phyloP scores from a whole-genome alignment of 2,329 filamentous ascomycete species.

The Aspergillus sp. region DNA sequence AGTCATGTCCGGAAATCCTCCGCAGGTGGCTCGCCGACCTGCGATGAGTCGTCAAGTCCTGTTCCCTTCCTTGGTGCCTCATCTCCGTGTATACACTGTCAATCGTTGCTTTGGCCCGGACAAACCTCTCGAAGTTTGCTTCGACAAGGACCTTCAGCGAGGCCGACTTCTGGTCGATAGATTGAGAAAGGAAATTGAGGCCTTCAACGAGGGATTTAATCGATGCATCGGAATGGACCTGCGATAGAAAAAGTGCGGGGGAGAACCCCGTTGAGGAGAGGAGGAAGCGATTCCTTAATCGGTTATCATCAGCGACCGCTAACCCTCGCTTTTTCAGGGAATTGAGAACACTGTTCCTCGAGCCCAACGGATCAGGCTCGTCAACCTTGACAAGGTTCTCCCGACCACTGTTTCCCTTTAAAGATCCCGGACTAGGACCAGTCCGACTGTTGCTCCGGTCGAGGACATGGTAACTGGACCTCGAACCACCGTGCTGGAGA shows the following conservation, averaged over 20 bases:
- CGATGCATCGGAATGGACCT: conserved; percentile 83
- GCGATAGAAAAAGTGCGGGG: conserved; percentile 84
- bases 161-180: conserved; percentile 96
- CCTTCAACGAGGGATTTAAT: conserved; percentile 78
- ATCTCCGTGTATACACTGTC: conserved; percentile 99
- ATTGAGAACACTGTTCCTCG: conserved; percentile 79
- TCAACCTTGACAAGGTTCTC: conserved; percentile 84
- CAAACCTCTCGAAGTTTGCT: conserved; percentile 97
- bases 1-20: conserved; percentile 49
- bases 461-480: conserved; percentile 81
- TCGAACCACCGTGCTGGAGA: conserved; percentile 45
- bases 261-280: conserved; percentile 96
- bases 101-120: conserved; percentile 94
- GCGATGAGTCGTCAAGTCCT: conserved; percentile 55
- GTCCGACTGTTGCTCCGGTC: conserved; percentile 71
- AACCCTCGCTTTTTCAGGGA: conserved; percentile 75
- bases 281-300: conserved; percentile 84
- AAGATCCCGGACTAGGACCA: conserved; percentile 65
- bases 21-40: conserved; percentile 62
- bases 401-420: conserved; percentile 66
- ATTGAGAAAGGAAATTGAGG: conserved; percentile 80
- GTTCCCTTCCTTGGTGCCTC: conserved; percentile 66
- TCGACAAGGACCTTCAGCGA: conserved; percentile 95
- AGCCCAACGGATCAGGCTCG: conserved; percentile 89
- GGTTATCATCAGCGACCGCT: conserved; percentile 78